Evolutionary conservation across 2,329 filamentous ascomycete species (phyloP), one percentile per base, ranked within the genome.

Genomic region (Fusarium subtropicale): DNA sequence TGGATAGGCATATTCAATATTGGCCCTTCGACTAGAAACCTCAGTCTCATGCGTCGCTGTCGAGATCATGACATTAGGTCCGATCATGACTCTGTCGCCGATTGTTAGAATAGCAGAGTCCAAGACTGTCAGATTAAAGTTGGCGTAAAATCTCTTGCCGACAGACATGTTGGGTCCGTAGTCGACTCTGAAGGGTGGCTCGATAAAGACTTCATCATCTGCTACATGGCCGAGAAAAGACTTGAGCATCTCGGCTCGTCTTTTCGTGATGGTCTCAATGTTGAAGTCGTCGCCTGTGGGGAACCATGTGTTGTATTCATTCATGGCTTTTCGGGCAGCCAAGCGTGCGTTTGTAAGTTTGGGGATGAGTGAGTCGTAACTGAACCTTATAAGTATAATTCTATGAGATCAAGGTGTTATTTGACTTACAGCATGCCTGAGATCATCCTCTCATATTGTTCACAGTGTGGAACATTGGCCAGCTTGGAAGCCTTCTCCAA

Each of bases 361-460:
- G 0, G 84, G 83, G 0, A 76, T 78, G 20, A 81, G 77, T 4
- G 82, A 76, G 63, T 86, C 78, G 72, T 87, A 87, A 33, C 83
- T 85, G 0, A 0, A 38, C 4, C 5, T 13, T 0, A 22, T 26
- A 0, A 45, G 3, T 9, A 13, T 1, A 5, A 2, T 1, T 1
- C 1, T 5, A 12, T n/a, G 16, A n/a, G 10, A n/a, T 12, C 2
- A 12, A 5, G 22, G 10, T 5, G 20, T 2, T 10, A 2, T 22
- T 10, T 24, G 1, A 64, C 53, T 69, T 75, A 87, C 86, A 89
- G 79, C 80, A 89, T 86, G 30, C 87, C 87, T 0, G 86, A 89
- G 48, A 90, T 86, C 87, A 90, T 90, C 72, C 85, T 87, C 72
- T 90, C 86, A 56, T 89, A 90, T 63, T 89, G 84, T 10, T 89